Base-by-base conservation (phyloP, 163 green algal genomes). In the Scenedesmus sp. region DNA sequence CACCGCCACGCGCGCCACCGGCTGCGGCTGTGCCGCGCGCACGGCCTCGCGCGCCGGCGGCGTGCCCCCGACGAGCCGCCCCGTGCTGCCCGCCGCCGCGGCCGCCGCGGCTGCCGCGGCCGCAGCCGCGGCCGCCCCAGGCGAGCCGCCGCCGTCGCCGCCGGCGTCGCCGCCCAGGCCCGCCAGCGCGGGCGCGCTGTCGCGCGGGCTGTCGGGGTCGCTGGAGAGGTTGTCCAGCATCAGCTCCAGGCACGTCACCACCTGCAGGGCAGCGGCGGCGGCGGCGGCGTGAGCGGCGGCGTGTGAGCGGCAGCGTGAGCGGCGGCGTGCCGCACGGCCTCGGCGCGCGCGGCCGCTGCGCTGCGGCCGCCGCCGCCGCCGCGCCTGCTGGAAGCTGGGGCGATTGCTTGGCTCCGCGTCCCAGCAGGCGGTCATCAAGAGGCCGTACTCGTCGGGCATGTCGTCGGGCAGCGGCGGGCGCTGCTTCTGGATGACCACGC, bases 361-460 rank as follows among this genome's bases (percentile, higher is more conserved):
- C 14, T 56, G 6, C 51, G 18, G 18, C 22, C 20, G 18, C 9
- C 22, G n/a, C 20, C 5, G 9, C 6, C 9, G 9, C 51, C 51
- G 51, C n/a, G 13, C 29, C 29, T 80, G 71, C 10, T 63, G 22
- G 28, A 80, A 80, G 9, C 29, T 39, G 0, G 72, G 72, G 28
- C 72, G 20, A 18, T 64, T 71, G 9, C 15, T 29, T 2, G 72
- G 72, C 28, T 71, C 72, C 39, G 57, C 45, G 4, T 71, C 45
- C 72, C 72, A 80, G 60, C 72, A 80, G 17, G 42, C 5, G 20
- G 22, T 39, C 60, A 80, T 80, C 18, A 80, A 33, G 10, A 72
- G 22, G 17, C 17, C 17, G 31, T 72, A 72, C 26, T 56, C 72
- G 11, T 80, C 31, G 2, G 72, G 72, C 48, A 72, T 63, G 60